Conservation (phyloP, 768 basidiomycete genomes). For the Leccinum truebloodii region DNA sequence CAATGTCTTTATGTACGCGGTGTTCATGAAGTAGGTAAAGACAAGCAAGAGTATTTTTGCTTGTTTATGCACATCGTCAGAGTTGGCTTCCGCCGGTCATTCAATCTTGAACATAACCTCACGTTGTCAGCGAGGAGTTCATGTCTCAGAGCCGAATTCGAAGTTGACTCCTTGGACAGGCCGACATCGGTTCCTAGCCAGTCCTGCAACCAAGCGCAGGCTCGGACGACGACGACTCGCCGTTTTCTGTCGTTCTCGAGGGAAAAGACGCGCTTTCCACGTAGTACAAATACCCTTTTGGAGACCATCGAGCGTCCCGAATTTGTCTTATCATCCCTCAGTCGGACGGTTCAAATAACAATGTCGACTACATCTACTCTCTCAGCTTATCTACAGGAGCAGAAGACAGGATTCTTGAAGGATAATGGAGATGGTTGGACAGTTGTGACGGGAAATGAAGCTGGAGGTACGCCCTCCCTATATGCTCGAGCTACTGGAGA, state of each 20-base stretch:
- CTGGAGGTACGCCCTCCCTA: slow-evolving; percentile 64
- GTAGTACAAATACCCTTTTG: neutral
- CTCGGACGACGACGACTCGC: neutral
- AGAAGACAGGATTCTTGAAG: slow-evolving; percentile 61
- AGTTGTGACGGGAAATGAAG: slow-evolving; percentile 93
- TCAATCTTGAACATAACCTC: neutral
- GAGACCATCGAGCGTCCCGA: neutral
- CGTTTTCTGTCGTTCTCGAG: neutral
- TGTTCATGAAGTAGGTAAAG: too few species aligned
- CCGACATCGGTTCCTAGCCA: neutral
- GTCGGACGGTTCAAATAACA: slow-evolving; percentile 4
- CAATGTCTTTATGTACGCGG: neutral
- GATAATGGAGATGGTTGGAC: slow-evolving; percentile 72
- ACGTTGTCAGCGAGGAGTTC: neutral
- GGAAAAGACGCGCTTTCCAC: neutral
- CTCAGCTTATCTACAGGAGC: slow-evolving; percentile 41
- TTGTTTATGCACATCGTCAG: slow-evolving; percentile 12
- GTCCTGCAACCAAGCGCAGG: neutral
- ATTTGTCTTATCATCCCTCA: slow-evolving; percentile 3
- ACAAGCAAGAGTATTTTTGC: neutral
- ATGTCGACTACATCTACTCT: slow-evolving; percentile 31
- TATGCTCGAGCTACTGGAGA: neutral
- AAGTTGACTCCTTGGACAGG: neutral
- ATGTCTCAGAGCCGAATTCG: slow-evolving; percentile 1
- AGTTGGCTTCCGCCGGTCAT: neutral